These are phyloP conservation scores for Aspergillus glaucus DNA, from an alignment of 2,329 filamentous ascomycete species.

Conservation along the genomic window DNA sequence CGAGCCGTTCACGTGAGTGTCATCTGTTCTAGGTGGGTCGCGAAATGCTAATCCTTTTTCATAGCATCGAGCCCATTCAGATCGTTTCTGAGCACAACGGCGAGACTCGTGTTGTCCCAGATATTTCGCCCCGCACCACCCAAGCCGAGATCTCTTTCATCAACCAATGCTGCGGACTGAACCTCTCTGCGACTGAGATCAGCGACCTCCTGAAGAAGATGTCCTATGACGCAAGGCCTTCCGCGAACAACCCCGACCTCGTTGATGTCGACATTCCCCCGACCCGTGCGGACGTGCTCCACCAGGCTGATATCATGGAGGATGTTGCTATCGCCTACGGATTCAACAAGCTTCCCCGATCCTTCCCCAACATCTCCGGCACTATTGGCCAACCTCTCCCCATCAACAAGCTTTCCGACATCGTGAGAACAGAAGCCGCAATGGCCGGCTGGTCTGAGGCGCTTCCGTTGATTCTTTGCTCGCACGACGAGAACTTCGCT, in stretches of 20 bases:
- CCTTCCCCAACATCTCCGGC: constrained; percentile 76
- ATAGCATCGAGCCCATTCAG: constrained; percentile 75
- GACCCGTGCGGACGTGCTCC: constrained; percentile 87
- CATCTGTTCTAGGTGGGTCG: neutral
- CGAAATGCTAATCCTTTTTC: constrained; percentile 3
- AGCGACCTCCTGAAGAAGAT: constrained; percentile 80
- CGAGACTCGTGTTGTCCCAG: constrained; percentile 72
- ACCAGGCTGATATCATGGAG: constrained; percentile 98
- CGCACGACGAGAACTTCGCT: constrained; percentile 94
- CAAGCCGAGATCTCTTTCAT: constrained; percentile 88
- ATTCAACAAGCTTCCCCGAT: constrained; percentile 89
- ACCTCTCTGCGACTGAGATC: constrained; percentile 66
- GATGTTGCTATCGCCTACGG: constrained; percentile 95
- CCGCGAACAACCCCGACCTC: constrained; percentile 60
- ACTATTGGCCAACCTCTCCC: constrained; percentile 80
- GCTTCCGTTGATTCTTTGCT: constrained; percentile 92
- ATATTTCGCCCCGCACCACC: constrained; percentile 68
- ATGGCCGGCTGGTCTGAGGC: constrained; percentile 97
- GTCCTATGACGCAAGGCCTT: constrained; percentile 76
- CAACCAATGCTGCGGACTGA: constrained; percentile 82
- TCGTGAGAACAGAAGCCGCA: constrained; percentile 79
- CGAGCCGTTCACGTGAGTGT: constrained; percentile 68
- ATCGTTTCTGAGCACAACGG: constrained; percentile 88
- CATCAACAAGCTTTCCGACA: constrained; percentile 92
- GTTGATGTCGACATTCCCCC: constrained; percentile 79